Conservation (phyloP, 2,329 filamentous ascomycete species). For the Colletotrichum cereale region DNA sequence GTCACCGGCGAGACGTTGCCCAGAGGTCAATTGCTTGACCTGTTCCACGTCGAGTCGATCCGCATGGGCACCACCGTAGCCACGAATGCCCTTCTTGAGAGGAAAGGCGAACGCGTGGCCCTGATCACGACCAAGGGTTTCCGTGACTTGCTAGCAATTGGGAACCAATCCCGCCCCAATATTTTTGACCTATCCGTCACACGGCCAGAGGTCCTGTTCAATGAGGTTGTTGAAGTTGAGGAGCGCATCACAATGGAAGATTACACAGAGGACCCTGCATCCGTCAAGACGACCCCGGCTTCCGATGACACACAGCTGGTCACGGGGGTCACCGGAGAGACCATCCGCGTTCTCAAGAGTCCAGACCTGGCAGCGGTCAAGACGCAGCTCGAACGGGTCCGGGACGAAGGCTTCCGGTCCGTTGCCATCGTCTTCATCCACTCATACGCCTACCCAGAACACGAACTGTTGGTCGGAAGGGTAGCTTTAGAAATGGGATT, state of each 20-base stretch:
- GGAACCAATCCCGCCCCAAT: constrained; percentile 78
- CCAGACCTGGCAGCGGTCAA: constrained; percentile 68
- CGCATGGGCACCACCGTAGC: constrained; percentile 87
- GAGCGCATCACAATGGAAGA: constrained; percentile 81
- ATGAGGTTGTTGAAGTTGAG: constrained; percentile 78
- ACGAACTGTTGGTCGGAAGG: constrained; percentile 55
- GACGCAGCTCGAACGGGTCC: constrained; percentile 69
- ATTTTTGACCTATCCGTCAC: constrained; percentile 80
- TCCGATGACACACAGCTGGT: constrained; percentile 66
- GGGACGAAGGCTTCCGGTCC: constrained; percentile 67
- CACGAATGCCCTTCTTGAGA: constrained; percentile 80
- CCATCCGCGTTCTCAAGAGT: constrained; percentile 73
- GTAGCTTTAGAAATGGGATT: constrained; percentile 58
- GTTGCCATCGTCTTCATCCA: constrained; percentile 77
- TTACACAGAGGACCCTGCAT: constrained; percentile 76
- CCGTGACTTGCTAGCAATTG: constrained; percentile 78
- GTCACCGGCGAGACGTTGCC: constrained; percentile 50
- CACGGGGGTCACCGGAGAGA: constrained; percentile 74
- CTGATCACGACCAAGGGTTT: constrained; percentile 80
- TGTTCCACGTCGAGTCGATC: constrained; percentile 69
- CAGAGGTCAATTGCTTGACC: constrained; percentile 50
- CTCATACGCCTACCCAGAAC: constrained; percentile 73
- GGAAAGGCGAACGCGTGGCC: constrained; percentile 79
- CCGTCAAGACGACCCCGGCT: constrained; percentile 58
- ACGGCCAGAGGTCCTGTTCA: constrained; percentile 77